Evolutionary conservation across 768 basidiomycete genomes (phyloP).

Genomic region (Kwoniella sp.): DNA sequence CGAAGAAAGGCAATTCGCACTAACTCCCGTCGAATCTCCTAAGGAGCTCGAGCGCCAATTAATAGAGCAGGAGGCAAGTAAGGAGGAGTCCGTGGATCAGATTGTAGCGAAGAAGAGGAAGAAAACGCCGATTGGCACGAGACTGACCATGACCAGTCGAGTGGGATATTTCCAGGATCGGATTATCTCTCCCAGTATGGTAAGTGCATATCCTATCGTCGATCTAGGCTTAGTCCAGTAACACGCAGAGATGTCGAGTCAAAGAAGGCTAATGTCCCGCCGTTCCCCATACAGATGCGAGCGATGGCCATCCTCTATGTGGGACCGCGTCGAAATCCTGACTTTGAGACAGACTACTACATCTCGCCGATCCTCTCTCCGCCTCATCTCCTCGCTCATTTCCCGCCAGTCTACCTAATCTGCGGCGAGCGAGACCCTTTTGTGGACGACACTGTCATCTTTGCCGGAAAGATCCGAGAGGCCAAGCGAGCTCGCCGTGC

Average conservation of each 20-base stretch:
- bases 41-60: conserved; percentile 59
- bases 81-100: conserved; percentile 47
- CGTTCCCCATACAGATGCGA: conserved; percentile 86
- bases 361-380: conserved; percentile 94
- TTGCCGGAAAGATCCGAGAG: conserved; percentile 90
- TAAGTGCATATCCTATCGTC: conserved; percentile 59
- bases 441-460: conserved; percentile 96
- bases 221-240: too few relatives aligned
- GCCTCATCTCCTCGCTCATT: conserved; percentile 76
- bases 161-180: conserved; percentile 92
- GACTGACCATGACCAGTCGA: conserved; percentile 91
- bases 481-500: conserved; percentile 82
- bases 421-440: conserved; percentile 90
- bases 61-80: conserved; percentile 59
- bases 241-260: too few relatives aligned
- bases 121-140: conserved; percentile 70
- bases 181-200: conserved; percentile 94
- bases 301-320: conserved; percentile 98
- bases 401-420: conserved; percentile 89
- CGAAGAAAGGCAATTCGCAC: conserved; percentile 47
- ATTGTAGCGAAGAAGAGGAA: conserved; percentile 56
- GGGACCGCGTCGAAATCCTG: conserved; percentile 88
- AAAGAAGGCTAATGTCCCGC: too few relatives aligned
- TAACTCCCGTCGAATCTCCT: conserved; percentile 7
- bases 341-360: conserved; percentile 92